phyloP scores from a whole-genome alignment of 208 protist genomes.

The Strigomonas culicis region DNA sequence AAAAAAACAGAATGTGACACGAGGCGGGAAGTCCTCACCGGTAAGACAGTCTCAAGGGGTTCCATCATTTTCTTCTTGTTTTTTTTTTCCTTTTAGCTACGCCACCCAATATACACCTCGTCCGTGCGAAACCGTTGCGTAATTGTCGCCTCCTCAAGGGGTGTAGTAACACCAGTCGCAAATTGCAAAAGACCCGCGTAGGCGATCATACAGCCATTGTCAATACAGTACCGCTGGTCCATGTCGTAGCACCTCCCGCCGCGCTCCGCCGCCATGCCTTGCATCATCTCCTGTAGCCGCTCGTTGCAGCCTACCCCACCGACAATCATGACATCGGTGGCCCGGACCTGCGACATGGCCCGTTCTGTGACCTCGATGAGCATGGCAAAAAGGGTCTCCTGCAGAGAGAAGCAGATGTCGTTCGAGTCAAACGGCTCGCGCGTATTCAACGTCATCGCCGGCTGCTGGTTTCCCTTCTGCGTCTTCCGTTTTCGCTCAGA shows the following conservation, averaged over 20 bases:
- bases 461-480: conserved; percentile 11
- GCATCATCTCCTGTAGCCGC: conserved; percentile 97
- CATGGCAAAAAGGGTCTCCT: conserved; percentile 99
- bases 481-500: conserved; percentile 24
- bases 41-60: neutral
- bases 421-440: conserved; percentile 79
- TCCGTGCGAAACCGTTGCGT: conserved; percentile 95
- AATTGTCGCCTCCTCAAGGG: conserved; percentile 63
- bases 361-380: conserved; percentile 99
- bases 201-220: conserved; percentile 99
- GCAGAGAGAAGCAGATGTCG: conserved; percentile 98
- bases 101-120: conserved; percentile 94
- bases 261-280: conserved; percentile 88
- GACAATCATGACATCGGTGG: conserved; percentile 97
- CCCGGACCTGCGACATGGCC: conserved; percentile 97
- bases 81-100: conserved; percentile 16
- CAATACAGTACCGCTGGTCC: conserved; percentile 99
- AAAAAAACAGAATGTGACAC: neutral
- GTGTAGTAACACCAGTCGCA: conserved; percentile 68
- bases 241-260: conserved; percentile 91
- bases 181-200: conserved; percentile 95
- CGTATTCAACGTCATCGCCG: conserved; percentile 29
- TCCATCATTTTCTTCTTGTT: neutral
- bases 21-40: neutral
- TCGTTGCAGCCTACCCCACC: conserved; percentile 99